Conservation (phyloP, 768 basidiomycete genomes). For the Boletus tomentosulus region DNA sequence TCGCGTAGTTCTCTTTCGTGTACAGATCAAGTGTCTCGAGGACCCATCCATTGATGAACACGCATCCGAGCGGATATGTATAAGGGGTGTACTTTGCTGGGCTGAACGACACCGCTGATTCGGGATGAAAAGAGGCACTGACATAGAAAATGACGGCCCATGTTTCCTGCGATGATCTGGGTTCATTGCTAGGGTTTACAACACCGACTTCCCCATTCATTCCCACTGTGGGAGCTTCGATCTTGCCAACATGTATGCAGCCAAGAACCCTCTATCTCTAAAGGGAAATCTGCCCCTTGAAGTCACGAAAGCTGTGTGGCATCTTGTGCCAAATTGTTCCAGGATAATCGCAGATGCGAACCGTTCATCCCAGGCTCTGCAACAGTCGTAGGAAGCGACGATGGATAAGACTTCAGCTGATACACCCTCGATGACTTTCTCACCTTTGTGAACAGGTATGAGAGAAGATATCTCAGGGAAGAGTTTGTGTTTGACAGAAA, state of each 20-base stretch:
- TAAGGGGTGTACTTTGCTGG: slow-evolving; percentile 72
- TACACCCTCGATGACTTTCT: slow-evolving; percentile 89
- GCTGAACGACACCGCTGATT: slow-evolving; percentile 53
- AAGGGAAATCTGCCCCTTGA: slow-evolving; percentile 86
- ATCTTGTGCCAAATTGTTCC: slow-evolving; percentile 74
- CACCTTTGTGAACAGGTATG: slow-evolving; percentile 82
- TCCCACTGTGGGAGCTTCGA: no score
- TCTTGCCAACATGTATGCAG: no score
- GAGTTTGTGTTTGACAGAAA: slow-evolving; percentile 72
- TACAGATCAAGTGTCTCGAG: slow-evolving; percentile 96
- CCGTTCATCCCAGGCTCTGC: slow-evolving; percentile 84
- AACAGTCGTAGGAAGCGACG: slow-evolving; percentile 65
- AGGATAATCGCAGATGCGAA: slow-evolving; percentile 65
- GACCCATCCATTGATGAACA: slow-evolving; percentile 92
- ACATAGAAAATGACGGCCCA: slow-evolving; percentile 76
- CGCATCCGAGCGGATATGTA: slow-evolving; percentile 69
- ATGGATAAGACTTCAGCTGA: slow-evolving; percentile 82
- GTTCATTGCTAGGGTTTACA: slow-evolving; percentile 16
- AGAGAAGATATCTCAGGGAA: slow-evolving; percentile 71
- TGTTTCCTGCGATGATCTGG: slow-evolving; percentile 35
- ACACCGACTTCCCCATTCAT: slow-evolving; percentile 41
- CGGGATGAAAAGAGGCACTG: slow-evolving; percentile 75
- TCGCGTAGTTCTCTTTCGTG: slow-evolving; percentile 87
- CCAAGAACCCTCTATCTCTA: slow-evolving; percentile 82
- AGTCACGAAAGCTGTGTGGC: slow-evolving; percentile 66